Conservation (phyloP, 495 filamentous ascomycete species). For the Hapsidospora chrysogenum region DNA sequence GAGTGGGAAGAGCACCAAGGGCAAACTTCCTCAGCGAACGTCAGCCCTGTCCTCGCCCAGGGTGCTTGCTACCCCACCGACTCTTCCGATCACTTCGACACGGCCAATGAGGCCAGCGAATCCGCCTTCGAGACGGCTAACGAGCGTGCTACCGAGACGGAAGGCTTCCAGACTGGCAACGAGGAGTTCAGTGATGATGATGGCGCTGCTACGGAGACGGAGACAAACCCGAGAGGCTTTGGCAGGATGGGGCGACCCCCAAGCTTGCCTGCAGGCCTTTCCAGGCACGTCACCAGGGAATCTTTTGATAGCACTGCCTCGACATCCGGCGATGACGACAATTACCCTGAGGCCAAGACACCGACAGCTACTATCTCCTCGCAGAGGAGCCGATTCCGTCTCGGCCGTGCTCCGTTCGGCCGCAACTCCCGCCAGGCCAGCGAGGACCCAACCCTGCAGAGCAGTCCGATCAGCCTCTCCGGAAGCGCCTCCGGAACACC, state of each 20-base stretch:
- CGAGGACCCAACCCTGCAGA: conserved; percentile 36
- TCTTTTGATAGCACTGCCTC: conserved; percentile 84
- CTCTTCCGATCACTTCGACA: conserved; percentile 55
- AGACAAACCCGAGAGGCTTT: conserved; percentile 35
- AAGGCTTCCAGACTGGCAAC: conserved; percentile 81
- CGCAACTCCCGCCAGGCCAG: conserved; percentile 48
- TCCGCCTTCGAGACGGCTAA: conserved; percentile 77
- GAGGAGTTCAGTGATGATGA: conserved; percentile 72
- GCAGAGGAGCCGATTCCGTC: conserved; percentile 52
- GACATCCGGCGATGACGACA: conserved; percentile 66
- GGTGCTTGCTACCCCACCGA: neutral
- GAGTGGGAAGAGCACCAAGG: conserved; percentile 75
- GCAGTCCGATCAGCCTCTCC: conserved; percentile 39
- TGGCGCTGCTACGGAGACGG: conserved; percentile 69
- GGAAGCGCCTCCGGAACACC: conserved; percentile 30
- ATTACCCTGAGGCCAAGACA: conserved; percentile 34
- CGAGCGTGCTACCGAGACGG: conserved; percentile 71
- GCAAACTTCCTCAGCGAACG: conserved; percentile 17
- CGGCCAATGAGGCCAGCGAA: conserved; percentile 69
- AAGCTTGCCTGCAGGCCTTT: conserved; percentile 4
- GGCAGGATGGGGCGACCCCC: conserved; percentile 20
- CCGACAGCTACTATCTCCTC: conserved; percentile 40
- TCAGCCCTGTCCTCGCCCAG: neutral
- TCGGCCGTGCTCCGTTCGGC: conserved; percentile 39
- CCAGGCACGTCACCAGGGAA: conserved; percentile 19